Conservation (phyloP, 805 yeast species). For the Myxozyma neotropica region DNA sequence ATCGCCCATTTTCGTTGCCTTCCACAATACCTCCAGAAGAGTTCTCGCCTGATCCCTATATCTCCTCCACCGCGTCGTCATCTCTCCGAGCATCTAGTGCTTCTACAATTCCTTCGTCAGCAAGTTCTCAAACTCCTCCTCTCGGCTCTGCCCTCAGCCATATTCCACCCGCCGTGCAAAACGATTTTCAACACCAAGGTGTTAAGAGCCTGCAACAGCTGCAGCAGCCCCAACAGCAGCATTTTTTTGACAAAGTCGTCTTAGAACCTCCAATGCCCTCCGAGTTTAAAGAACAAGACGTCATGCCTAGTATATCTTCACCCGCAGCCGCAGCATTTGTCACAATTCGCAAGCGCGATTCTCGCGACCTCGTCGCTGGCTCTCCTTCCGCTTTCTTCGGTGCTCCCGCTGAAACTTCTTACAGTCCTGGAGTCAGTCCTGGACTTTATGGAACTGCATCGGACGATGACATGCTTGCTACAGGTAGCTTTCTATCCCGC, state of each 20-base stretch:
- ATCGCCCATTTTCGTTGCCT: background rate
- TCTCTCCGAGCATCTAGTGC: background rate
- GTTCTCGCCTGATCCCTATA: background rate
- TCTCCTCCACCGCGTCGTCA: background rate
- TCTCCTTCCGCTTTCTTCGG: background rate
- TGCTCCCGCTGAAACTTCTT: background rate
- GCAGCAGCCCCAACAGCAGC: background rate
- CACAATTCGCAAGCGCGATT: constrained; percentile 2
- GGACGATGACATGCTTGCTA: constrained; percentile 19
- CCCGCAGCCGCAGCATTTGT: constrained; percentile 21
- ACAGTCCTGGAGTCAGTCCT: constrained; percentile 1
- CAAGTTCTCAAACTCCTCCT: constrained; percentile 1
- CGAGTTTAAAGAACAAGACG: background rate
- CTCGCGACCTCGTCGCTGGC: constrained; percentile 12
- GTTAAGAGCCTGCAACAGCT: no score
- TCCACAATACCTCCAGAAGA: background rate
- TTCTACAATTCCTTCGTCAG: background rate
- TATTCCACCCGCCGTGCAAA: background rate
- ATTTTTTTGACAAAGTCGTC: constrained; percentile 2
- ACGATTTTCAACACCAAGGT: background rate
- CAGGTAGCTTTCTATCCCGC: background rate
- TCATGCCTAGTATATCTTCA: background rate
- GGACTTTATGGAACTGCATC: constrained; percentile 5
- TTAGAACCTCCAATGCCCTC: constrained; percentile 2
- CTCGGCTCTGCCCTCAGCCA: background rate